Evolutionary conservation across 2,329 filamentous ascomycete species (phyloP), one percentile per base, ranked within the genome.

Genomic region (Epichloe uncinata): DNA sequence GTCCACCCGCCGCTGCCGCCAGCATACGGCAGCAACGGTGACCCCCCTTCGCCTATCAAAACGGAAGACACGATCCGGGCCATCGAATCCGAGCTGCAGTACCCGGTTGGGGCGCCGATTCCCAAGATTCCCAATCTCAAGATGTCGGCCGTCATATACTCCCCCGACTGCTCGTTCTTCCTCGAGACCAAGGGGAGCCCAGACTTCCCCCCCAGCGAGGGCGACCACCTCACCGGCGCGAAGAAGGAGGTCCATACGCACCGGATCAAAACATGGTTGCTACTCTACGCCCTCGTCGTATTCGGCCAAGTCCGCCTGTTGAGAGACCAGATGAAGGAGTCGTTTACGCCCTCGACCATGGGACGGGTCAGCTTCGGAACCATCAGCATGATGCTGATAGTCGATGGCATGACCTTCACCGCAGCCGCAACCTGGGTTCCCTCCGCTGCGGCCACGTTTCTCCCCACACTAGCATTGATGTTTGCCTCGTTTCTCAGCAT

Each of bases 111-210:
- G 2, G 77, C 75, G 9, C 79, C 80, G 3, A 69, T 78, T 33
- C 69, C 70, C 5, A 63, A 59, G n/a, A 64, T 77, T 7, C 81
- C 82, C 3, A 70, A 67, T 33, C 69, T 85, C 33, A 72, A 77
- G 50, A 77, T 84, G 68, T 83, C 81, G 2, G 70, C 77, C 5
- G 72, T 84, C 20, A 68, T 84, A 16, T 84, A 79, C 64, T 85
- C 82, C 82, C 82, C 82, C 1, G 82, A 85, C 60, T 85, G 82
- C 57, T 77, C 73, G 4, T 84, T 79, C 63, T 81, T 83, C 53
- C 67, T 85, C 35, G 78, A 83, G 58, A 77, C 77, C 13, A 81
- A 79, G 57, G 82, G 82, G 0, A 78, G 80, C 2, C 81, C 81
- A 0, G 66, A 69, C 13, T 81, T 72, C 52, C 59, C 52, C 59